Evolutionary conservation across 208 protist species (phyloP).

Genomic region (Wallacemonas sp.): DNA sequence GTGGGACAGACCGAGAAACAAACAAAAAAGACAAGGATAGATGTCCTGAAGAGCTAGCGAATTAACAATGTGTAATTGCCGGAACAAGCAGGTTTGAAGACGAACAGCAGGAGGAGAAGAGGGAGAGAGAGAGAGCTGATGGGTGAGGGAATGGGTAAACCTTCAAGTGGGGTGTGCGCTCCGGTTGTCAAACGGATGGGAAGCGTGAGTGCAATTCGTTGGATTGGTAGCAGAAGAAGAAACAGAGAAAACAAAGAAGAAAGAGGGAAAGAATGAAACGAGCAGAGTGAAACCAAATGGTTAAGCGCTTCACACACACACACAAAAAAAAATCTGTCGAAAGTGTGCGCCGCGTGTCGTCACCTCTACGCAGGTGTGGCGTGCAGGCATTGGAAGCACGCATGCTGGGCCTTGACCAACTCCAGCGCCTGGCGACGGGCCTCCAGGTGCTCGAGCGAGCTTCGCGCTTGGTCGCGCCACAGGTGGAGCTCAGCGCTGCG

Average conservation of each 20-base stretch:
- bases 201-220: too few species aligned
- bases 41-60: too few species aligned
- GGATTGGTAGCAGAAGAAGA: background rate
- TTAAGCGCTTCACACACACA: too few species aligned
- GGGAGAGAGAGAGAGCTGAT: slow-evolving; percentile 12
- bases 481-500: slow-evolving; percentile 33
- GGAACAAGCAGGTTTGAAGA: background rate
- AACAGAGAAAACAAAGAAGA: background rate
- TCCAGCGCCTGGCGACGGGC: background rate
- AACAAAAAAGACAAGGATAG: too few species aligned
- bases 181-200: too few species aligned
- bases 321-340: too few species aligned
- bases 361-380: background rate
- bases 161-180: too few species aligned
- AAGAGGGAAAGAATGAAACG: slow-evolving; percentile 17
- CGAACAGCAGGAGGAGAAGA: slow-evolving; percentile 1
- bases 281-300: slow-evolving; percentile 14
- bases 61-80: background rate
- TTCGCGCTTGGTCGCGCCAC: slow-evolving; percentile 36
- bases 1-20: too few species aligned
- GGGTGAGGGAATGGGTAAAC: too few species aligned
- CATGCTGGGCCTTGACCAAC: background rate
- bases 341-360: too few species aligned
- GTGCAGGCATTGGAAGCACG: slow-evolving; percentile 1
- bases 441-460: slow-evolving; percentile 15